These are phyloP conservation scores for Aspergillus sojae DNA, from an alignment of 2,329 filamentous ascomycete genomes.

Conservation along the genomic window DNA sequence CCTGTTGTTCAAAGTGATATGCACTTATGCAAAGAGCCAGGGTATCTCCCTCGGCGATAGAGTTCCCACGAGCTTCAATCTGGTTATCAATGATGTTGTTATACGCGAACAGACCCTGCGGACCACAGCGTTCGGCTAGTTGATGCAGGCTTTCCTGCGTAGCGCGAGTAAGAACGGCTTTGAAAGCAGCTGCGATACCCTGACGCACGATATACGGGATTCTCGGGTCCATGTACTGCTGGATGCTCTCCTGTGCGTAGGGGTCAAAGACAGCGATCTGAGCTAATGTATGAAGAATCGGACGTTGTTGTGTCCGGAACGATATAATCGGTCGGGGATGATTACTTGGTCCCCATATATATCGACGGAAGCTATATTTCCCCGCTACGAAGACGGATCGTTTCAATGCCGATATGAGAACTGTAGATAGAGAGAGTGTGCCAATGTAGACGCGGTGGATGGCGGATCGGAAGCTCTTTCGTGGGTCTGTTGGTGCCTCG, in stretches of 20 bases:
- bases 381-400: conserved; percentile 20
- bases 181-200: conserved; percentile 15
- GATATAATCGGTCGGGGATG: conserved; percentile 20
- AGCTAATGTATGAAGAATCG: conserved; percentile 24
- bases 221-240: neutral
- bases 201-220: conserved; percentile 3
- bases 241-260: conserved; percentile 8
- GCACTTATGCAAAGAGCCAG: conserved; percentile 23
- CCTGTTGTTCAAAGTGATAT: neutral
- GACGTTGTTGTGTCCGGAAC: conserved; percentile 28
- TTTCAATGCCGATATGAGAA: conserved; percentile 23
- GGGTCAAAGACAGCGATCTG: conserved; percentile 23
- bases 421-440: conserved; percentile 16
- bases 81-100: conserved; percentile 19
- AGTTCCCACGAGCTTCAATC: conserved; percentile 10
- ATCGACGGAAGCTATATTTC: conserved; percentile 22
- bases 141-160: conserved; percentile 12
- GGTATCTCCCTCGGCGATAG: conserved; percentile 24
- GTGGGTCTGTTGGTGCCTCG: conserved; percentile 10
- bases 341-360: conserved; percentile 15
- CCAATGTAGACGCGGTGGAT: conserved; percentile 21
- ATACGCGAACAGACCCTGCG: conserved; percentile 16
- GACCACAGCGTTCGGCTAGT: conserved; percentile 17
- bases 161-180: conserved; percentile 12
- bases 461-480: conserved; percentile 12